A percentile compares a stretch with the other conserved stretches of the same genome.
Evolutionary conservation across 257 asterid species (phyloP).

Genomic region (Nicotiana attenuata): DNA sequence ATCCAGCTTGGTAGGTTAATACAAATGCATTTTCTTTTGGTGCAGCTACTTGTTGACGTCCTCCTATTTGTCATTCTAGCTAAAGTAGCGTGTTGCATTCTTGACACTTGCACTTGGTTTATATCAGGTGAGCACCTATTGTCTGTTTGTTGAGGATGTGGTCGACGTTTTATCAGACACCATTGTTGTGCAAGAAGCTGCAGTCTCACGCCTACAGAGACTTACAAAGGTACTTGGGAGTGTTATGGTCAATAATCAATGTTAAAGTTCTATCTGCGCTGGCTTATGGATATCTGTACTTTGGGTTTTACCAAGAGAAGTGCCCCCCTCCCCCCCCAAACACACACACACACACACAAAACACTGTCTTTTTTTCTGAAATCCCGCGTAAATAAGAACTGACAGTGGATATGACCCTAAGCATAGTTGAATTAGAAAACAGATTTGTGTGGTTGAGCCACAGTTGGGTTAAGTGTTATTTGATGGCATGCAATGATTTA

Average conservation of each 20-base stretch:
- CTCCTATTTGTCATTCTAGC: not conserved
- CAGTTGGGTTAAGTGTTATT: not conserved
- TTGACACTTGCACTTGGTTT: not conserved
- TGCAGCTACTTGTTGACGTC: not conserved
- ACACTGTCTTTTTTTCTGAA: not conserved
- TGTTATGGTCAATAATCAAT: not conserved
- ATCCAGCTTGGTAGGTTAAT: conserved; percentile 55
- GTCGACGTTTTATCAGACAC: conserved; percentile 46
- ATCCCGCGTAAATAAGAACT: not conserved
- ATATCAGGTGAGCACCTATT: conserved; percentile 62
- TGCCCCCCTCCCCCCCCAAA: no score
- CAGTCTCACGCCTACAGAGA: conserved; percentile 51
- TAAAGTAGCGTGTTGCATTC: not conserved
- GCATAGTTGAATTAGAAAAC: not conserved
- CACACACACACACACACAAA: no score
- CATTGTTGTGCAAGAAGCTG: conserved; percentile 53
- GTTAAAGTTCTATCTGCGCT: not conserved
- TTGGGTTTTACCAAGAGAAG: not conserved
- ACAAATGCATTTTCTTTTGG: not conserved
- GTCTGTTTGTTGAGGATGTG: conserved; percentile 55
- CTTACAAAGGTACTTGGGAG: conserved; percentile 48
- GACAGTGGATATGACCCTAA: not conserved
- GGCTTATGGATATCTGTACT: not conserved
- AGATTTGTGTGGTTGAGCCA: not conserved
- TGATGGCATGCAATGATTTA: not conserved